phyloP scores from a whole-genome alignment of 2,329 filamentous ascomycete genomes.

The Huntiella abstrusa region DNA sequence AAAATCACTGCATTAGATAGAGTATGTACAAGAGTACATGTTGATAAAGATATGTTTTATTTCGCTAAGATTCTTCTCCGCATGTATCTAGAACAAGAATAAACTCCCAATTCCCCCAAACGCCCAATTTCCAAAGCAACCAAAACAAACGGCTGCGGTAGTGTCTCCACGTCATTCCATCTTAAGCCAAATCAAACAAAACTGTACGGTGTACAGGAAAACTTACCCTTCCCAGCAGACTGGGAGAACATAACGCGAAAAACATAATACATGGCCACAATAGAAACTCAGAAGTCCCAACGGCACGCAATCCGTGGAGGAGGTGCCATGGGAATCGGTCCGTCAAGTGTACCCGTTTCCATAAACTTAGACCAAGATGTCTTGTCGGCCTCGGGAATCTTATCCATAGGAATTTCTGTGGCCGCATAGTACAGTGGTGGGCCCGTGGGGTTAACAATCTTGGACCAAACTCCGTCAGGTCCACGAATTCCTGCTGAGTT shows the following conservation, averaged over 20 bases:
- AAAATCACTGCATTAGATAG: too few relatives aligned
- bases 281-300: constrained; percentile 44
- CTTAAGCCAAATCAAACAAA: too few relatives aligned
- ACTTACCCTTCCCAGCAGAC: background rate
- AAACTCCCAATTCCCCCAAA: too few relatives aligned
- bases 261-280: background rate
- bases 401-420: constrained; percentile 37
- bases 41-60: too few relatives aligned
- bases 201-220: too few relatives aligned
- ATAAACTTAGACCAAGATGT: constrained; percentile 46
- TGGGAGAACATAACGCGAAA: background rate
- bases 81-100: too few relatives aligned
- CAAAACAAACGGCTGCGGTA: too few relatives aligned
- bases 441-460: constrained; percentile 57
- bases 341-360: constrained; percentile 48
- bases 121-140: too few relatives aligned
- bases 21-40: too few relatives aligned
- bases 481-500: constrained; percentile 28
- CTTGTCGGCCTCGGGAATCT: constrained; percentile 41
- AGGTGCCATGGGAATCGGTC: constrained; percentile 56
- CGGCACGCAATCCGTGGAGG: constrained; percentile 57
- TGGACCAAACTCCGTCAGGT: constrained; percentile 36
- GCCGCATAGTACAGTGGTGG: constrained; percentile 43
- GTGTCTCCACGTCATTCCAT: too few relatives aligned
- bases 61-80: too few relatives aligned